phyloP scores from a whole-genome alignment of 805 yeast species.

The Kluyveromyces aestuarii region DNA sequence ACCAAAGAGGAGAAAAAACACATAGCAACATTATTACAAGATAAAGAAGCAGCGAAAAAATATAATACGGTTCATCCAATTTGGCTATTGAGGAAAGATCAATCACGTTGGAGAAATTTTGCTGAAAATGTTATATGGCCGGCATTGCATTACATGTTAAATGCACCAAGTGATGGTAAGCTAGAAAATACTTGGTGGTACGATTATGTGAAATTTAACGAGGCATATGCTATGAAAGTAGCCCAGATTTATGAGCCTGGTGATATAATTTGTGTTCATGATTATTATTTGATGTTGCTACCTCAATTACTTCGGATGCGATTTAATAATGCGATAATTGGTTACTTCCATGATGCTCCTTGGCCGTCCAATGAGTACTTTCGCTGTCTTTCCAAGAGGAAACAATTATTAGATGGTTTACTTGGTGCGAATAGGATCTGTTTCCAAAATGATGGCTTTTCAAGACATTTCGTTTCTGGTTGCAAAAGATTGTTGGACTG shows the following conservation, averaged over 20 bases:
- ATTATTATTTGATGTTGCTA: constrained; percentile 69
- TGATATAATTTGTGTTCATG: constrained; percentile 88
- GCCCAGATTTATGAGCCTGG: constrained; percentile 72
- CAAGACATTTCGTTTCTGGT: constrained; percentile 84
- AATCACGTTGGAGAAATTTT: constrained; percentile 75
- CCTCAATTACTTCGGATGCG: constrained; percentile 79
- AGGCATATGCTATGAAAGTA: constrained; percentile 77
- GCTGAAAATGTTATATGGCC: constrained; percentile 94
- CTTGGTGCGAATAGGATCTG: constrained; percentile 81
- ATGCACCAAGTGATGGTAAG: constrained; percentile 56
- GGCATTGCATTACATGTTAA: constrained; percentile 84
- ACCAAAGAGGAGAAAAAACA: constrained; percentile 44
- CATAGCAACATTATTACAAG: constrained; percentile 19
- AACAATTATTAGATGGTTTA: constrained; percentile 79
- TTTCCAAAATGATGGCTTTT: constrained; percentile 79
- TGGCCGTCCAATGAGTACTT: constrained; percentile 93
- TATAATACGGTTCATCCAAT: constrained; percentile 67
- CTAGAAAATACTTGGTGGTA: constrained; percentile 70
- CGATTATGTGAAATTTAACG: constrained; percentile 84
- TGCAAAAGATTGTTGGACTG: constrained; percentile 83
- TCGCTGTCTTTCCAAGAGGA: constrained; percentile 77
- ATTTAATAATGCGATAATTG: constrained; percentile 55
- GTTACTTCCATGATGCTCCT: constrained; percentile 80
- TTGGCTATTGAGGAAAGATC: constrained; percentile 77
- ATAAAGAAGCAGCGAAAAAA: constrained; percentile 38